phyloP scores from a whole-genome alignment of 495 filamentous ascomycete species.

The Xylaria longipes region DNA sequence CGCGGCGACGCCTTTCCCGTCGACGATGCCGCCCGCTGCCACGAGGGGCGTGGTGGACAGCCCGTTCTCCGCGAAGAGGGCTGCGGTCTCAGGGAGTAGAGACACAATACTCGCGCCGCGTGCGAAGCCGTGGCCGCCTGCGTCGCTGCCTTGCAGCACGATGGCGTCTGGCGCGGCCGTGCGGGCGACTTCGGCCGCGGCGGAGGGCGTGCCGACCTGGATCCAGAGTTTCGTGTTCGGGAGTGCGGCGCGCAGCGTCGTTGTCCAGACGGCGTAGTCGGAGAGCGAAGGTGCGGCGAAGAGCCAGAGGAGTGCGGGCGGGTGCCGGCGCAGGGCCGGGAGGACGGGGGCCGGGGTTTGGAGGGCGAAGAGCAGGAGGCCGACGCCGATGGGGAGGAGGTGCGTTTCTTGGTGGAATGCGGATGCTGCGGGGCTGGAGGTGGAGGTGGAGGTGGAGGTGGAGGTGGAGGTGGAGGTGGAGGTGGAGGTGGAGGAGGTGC shows the following conservation, averaged over 20 bases:
- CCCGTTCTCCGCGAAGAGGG: background rate
- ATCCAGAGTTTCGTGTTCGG: slow-evolving; percentile 63
- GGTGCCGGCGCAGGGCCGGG: background rate
- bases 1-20: background rate
- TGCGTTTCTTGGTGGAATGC: background rate
- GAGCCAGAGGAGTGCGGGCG: slow-evolving; percentile 13
- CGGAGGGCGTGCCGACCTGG: slow-evolving; percentile 63
- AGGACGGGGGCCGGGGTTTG: background rate
- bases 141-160: slow-evolving; percentile 70
- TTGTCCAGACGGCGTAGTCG: background rate
- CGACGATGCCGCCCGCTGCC: slow-evolving; percentile 9
- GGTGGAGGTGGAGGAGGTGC: too few relatives aligned
- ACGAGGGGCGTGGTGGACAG: background rate
- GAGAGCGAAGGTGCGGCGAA: background rate
- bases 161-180: slow-evolving; percentile 60
- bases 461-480: too few relatives aligned
- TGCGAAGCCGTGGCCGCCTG: slow-evolving; percentile 70
- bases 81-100: slow-evolving; percentile 30
- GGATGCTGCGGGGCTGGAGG: background rate
- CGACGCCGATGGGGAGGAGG: slow-evolving; percentile 2
- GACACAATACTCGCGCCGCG: slow-evolving; percentile 48
- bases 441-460: background rate
- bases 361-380: background rate
- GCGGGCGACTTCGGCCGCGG: slow-evolving; percentile 51
- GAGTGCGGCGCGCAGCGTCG: background rate